A percentile compares a stretch with the other conserved stretches of the same genome.
Evolutionary conservation across 176 grass and related monocot genomes (phyloP).

Genomic region (Canna indica): DNA sequence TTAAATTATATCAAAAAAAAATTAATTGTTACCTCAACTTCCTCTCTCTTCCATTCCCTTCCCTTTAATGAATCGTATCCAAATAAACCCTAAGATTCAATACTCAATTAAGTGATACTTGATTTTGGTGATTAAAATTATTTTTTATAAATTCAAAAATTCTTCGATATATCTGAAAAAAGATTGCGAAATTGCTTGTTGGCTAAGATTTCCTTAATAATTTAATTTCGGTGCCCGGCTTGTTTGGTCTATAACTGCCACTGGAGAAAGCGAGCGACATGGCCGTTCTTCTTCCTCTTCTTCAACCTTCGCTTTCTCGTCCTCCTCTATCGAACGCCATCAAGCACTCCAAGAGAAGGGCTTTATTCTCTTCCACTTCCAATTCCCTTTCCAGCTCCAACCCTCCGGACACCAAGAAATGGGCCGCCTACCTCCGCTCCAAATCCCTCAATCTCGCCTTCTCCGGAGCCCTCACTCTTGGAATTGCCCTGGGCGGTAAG

Average conservation of each 20-base stretch:
- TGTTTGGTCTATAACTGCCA: neutral
- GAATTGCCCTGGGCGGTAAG: slow-evolving; percentile 3
- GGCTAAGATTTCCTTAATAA: neutral
- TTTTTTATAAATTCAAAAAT: too few relatives aligned
- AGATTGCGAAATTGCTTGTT: too few relatives aligned
- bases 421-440: neutral
- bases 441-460: neutral
- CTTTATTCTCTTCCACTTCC: neutral
- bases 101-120: too few relatives aligned
- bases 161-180: too few relatives aligned
- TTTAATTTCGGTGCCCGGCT: neutral
- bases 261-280: neutral
- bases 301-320: neutral
- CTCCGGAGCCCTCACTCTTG: slow-evolving; percentile 1
- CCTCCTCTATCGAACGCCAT: neutral
- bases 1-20: too few relatives aligned
- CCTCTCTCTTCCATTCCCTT: too few relatives aligned
- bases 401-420: neutral
- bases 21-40: too few relatives aligned
- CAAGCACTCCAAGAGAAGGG: neutral
- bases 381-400: neutral
- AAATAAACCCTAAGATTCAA: too few relatives aligned
- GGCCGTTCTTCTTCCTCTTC: neutral
- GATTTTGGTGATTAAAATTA: too few relatives aligned
- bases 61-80: too few relatives aligned